Evolutionary conservation across 1,284 basidiomycete species (phyloP).

Genomic region (Mycena citricolor): DNA sequence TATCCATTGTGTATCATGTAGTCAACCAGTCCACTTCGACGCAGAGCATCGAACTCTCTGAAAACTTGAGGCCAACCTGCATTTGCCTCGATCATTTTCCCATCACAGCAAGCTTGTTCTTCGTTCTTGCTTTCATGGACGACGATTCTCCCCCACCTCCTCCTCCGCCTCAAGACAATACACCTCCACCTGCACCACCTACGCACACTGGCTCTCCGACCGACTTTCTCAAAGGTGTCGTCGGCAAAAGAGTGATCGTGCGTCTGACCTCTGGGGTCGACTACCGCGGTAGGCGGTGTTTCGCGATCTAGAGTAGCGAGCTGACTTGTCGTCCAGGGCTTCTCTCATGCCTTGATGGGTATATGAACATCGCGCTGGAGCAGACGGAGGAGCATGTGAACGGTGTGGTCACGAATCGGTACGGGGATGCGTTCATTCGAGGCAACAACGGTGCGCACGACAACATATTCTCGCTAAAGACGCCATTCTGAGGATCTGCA

Average conservation of each 20-base stretch:
- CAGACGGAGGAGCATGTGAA: slow-evolving; percentile 95
- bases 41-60: not conserved
- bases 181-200: slow-evolving; percentile 48
- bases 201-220: slow-evolving; percentile 75
- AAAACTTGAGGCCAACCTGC: no score
- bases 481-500: slow-evolving; percentile 19
- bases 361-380: slow-evolving; percentile 98
- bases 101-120: no score
- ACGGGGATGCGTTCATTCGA: slow-evolving; percentile 93
- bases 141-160: slow-evolving; percentile 41
- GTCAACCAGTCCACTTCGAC: not conserved
- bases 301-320: not conserved
- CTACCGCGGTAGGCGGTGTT: slow-evolving; percentile 74
- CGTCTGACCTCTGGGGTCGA: slow-evolving; percentile 95
- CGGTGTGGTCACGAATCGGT: slow-evolving; percentile 82
- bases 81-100: no score
- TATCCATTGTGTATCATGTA: not conserved
- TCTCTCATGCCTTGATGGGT: slow-evolving; percentile 95
- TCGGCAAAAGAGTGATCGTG: slow-evolving; percentile 93
- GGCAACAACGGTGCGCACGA: slow-evolving; percentile 88
- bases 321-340: slow-evolving; percentile 57
- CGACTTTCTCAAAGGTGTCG: slow-evolving; percentile 90
- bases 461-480: not conserved
- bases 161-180: slow-evolving; percentile 35
- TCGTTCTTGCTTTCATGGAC: no score